A percentile compares a stretch with the other conserved stretches of the same genome.
Conservation (phyloP, 768 basidiomycete species). For the Boletus reticulatus region DNA sequence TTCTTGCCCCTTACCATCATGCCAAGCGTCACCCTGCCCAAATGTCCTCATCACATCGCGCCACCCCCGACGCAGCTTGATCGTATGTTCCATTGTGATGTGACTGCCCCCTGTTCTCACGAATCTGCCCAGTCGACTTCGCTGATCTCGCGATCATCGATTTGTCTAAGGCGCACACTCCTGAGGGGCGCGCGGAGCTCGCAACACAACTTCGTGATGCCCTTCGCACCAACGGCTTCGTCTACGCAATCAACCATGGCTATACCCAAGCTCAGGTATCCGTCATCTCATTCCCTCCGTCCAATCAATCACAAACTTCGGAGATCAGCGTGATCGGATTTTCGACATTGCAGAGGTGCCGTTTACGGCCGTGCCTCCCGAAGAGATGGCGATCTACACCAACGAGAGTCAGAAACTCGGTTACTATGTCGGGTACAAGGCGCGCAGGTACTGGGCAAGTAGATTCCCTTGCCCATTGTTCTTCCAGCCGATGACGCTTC, state of each 20-base stretch:
- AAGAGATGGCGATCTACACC: conserved; percentile 41
- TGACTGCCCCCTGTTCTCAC: background rate
- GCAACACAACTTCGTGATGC: conserved; percentile 44
- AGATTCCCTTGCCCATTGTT: background rate
- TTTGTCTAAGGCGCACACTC: conserved; percentile 39
- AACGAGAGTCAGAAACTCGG: conserved; percentile 39
- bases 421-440: conserved; percentile 51
- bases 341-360: conserved; percentile 48
- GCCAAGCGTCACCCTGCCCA: conserved; percentile 30
- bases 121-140: conserved; percentile 40
- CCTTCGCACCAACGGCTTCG: conserved; percentile 41
- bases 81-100: conserved; percentile 23
- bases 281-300: background rate
- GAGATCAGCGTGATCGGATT: conserved; percentile 41
- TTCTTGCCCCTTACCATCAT: conserved; percentile 14
- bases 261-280: conserved; percentile 38
- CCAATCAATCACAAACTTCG: conserved; percentile 10
- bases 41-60: conserved; percentile 34
- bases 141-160: conserved; percentile 56
- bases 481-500: background rate
- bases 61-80: conserved; percentile 33
- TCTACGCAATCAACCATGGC: conserved; percentile 39
- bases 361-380: conserved; percentile 39
- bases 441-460: conserved; percentile 46
- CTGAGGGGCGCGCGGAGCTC: conserved; percentile 41